Evolutionary conservation across 1,284 basidiomycete genomes (phyloP).

Genomic region (Anthracocystis walkeri): DNA sequence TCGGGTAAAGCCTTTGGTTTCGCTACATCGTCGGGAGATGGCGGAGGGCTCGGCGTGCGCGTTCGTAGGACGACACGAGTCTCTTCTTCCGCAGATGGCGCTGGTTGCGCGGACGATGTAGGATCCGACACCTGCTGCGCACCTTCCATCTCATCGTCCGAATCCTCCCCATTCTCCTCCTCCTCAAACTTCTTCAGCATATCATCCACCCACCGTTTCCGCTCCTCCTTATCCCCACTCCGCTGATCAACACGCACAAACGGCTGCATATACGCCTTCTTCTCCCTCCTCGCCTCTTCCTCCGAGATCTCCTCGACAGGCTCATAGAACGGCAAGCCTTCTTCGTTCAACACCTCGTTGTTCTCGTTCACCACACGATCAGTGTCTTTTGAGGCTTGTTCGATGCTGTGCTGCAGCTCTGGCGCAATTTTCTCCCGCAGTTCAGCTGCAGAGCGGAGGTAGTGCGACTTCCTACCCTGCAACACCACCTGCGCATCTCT

Average conservation of each 20-base stretch:
- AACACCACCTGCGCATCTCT: constrained; percentile 34
- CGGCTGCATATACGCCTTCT: constrained; percentile 50
- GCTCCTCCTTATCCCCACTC: constrained; percentile 29
- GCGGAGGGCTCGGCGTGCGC: constrained; percentile 41
- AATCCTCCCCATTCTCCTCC: constrained; percentile 45
- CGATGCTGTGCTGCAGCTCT: background rate
- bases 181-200: constrained; percentile 57
- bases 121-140: background rate
- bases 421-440: constrained; percentile 12
- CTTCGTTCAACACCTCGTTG: constrained; percentile 64
- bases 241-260: constrained; percentile 25
- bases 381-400: background rate
- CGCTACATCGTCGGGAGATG: constrained; percentile 27
- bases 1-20: constrained; percentile 28
- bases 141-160: constrained; percentile 19
- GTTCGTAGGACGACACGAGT: constrained; percentile 41
- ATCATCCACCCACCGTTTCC: constrained; percentile 58
- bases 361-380: constrained; percentile 45
- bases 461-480: constrained; percentile 17
- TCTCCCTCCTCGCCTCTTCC: constrained; percentile 21
- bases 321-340: constrained; percentile 67
- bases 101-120: background rate
- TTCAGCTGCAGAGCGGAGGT: constrained; percentile 1
- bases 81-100: constrained; percentile 27
- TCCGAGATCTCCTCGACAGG: constrained; percentile 56